These are phyloP conservation scores for Psilocybe cubensis DNA, from an alignment of 768 basidiomycete genomes.

Conservation along the genomic window DNA sequence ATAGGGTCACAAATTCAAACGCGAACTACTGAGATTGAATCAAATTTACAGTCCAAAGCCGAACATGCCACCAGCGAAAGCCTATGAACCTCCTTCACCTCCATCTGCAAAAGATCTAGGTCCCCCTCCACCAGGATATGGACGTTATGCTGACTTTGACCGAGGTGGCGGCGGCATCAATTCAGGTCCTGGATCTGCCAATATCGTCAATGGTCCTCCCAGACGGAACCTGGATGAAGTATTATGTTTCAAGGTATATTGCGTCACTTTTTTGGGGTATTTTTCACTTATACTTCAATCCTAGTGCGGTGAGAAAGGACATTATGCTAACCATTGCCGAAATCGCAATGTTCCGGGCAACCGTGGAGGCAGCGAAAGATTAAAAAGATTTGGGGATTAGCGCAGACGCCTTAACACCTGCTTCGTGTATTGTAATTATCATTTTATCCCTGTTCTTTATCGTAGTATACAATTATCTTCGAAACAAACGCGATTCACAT, in stretches of 20 bases:
- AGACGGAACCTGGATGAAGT: constrained; percentile 84
- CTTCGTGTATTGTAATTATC: too few species aligned
- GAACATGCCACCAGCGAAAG: constrained; percentile 64
- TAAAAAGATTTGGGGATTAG: constrained; percentile 44
- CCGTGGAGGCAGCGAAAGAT: constrained; percentile 77
- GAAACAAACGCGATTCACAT: too few species aligned
- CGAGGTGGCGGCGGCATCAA: constrained; percentile 47
- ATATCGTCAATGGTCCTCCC: constrained; percentile 35
- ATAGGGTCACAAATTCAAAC: background rate
- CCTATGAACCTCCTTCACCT: constrained; percentile 78
- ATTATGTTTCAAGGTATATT: constrained; percentile 80
- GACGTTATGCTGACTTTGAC: constrained; percentile 81
- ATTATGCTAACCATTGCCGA: constrained; percentile 93
- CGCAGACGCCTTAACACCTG: too few species aligned
- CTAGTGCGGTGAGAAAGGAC: constrained; percentile 94
- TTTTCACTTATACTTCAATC: too few species aligned
- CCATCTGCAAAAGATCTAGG: constrained; percentile 81
- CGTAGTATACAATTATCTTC: too few species aligned
- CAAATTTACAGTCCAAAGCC: constrained; percentile 70
- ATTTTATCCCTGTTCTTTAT: too few species aligned
- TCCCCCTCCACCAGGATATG: constrained; percentile 91
- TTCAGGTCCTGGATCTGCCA: constrained; percentile 23
- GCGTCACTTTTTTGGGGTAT: background rate
- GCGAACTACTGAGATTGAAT: background rate
- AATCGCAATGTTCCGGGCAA: constrained; percentile 92